Base-by-base conservation (phyloP, 331 rosid genomes). In the Acacia concinna region DNA sequence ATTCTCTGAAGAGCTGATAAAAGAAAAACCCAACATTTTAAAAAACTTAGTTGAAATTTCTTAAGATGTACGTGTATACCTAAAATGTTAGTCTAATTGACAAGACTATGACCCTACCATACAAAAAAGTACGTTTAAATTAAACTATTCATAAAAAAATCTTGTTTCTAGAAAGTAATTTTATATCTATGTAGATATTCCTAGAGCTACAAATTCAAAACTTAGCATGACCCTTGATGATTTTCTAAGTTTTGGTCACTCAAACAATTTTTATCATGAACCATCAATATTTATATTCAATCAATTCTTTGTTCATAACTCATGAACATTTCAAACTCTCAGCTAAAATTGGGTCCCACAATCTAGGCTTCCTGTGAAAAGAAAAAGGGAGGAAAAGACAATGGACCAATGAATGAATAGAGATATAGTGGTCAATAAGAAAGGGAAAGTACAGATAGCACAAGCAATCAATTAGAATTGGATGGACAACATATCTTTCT, bases 351-450 rank as follows among this genome's bases (percentile, higher is more conserved):
- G 63, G 63, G 63, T 23, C 63, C 63, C 63, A 23, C 63, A 56
- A 56, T 56, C 31, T 23, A 56, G 31, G 3, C 15, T 23, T 56
- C 5, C 23, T 23, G 63, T 21, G 31, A 18, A 65, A 34, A 32
- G 32, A 28, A 20, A 71, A 68, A 74, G 71, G 62, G 27, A 43
- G 57, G 71, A 30, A 74, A 56, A 67, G 74, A 62, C 71, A 72
- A 60, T 73, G 2, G 78, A 49, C 72, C 38, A 73, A 73, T 81
- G 85, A 77, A 78, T 78, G 67, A 81, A 70, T 3, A 31, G 51
- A 67, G 30, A 67, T n/a, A 67, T 37, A 21, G 51, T 11, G 30
- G 84, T 78, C 84, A 78, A 73, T 14, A 60, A 9, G 52, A 79
- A 79, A 75, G 54, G 75, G 78, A 71, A 76, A 75, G 88, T 37